Base-by-base conservation (phyloP, 495 filamentous ascomycete genomes). In the Daldinia bambusicola region DNA sequence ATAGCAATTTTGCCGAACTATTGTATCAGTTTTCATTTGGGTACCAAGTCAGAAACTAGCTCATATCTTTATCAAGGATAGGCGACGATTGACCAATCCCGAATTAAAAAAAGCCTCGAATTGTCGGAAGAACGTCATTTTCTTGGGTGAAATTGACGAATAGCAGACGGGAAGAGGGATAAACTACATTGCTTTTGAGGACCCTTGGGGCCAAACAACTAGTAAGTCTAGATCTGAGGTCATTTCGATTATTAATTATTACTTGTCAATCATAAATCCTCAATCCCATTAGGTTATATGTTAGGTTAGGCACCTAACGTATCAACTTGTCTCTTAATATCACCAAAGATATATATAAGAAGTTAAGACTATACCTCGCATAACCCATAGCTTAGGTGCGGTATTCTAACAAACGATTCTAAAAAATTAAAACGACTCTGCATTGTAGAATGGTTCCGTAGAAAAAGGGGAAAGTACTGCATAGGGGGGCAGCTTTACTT, bases 211-310 rank as follows among this genome's bases (percentile, higher is more conserved):
- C 45, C 52, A 52, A 52, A 53, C 45, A 43, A 36, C 62, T 43
- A 41, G 52, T 16, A 32, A 45, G 45, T 67, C 45, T 64, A 32
- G 4, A 71, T 34, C 18, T 61, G 6, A 72, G 64, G 31, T 67
- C 31, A 56, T 20, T 60, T 30, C 8, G 60, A 67, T 72, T 65
- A 72, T 72, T 60, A 61, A 67, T 72, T 63, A 41, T 26, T 32
- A 1, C 31, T 53, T 50, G 37, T 59, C 59, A 71, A 71, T 60
- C 37, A 67, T 3, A 45, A 43, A 5, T 12, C 5, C 31, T 13
- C 6, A 22, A 63, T 43, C 16, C 4, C 13, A 12, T 32, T 22
- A 45, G 38, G 26, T 12, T 41, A 40, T 43, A n/a, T n/a, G n/a
- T n/a, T n/a, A n/a, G n/a, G n/a, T n/a, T n/a, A n/a, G n/a, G n/a